These are phyloP conservation scores for Sungouiella thailandica DNA, from an alignment of 805 yeast species.

Conservation along the genomic window DNA sequence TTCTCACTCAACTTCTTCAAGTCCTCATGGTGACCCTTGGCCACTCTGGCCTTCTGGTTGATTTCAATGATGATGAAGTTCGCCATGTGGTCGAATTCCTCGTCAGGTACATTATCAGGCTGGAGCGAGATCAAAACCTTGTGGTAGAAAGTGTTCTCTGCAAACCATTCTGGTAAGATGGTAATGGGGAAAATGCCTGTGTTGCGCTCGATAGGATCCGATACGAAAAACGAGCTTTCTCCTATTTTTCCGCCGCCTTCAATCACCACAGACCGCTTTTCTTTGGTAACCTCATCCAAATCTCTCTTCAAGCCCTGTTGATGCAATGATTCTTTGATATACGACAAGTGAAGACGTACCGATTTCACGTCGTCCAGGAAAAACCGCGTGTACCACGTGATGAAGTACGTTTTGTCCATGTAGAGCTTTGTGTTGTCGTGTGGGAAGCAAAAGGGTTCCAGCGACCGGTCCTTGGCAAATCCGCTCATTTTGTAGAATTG, in stretches of 20 bases:
- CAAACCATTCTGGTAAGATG: slow-evolving; percentile 60
- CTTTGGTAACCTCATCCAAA: slow-evolving; percentile 4
- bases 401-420: slow-evolving; percentile 61
- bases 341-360: slow-evolving; percentile 64
- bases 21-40: slow-evolving; percentile 43
- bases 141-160: slow-evolving; percentile 42
- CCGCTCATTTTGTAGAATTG: slow-evolving; percentile 65
- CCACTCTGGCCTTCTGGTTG: slow-evolving; percentile 49
- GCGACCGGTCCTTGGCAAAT: slow-evolving; percentile 43
- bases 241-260: slow-evolving; percentile 34
- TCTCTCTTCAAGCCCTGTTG: slow-evolving; percentile 56
- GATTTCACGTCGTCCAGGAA: slow-evolving; percentile 53
- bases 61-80: slow-evolving; percentile 41
- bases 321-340: slow-evolving; percentile 49
- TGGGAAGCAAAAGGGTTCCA: slow-evolving; percentile 88
- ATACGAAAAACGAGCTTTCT: slow-evolving; percentile 49
- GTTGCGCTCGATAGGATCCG: slow-evolving; percentile 64
- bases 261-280: slow-evolving; percentile 29
- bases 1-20: slow-evolving; percentile 33
- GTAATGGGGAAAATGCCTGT: slow-evolving; percentile 64
- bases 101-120: slow-evolving; percentile 61
- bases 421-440: slow-evolving; percentile 53
- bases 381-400: slow-evolving; percentile 74
- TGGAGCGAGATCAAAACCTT: slow-evolving; percentile 67
- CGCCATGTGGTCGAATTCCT: slow-evolving; percentile 54